These are phyloP conservation scores for Amaranthus cruentus DNA, from an alignment of 148 eudicot genomes.

Conservation along the genomic window DNA sequence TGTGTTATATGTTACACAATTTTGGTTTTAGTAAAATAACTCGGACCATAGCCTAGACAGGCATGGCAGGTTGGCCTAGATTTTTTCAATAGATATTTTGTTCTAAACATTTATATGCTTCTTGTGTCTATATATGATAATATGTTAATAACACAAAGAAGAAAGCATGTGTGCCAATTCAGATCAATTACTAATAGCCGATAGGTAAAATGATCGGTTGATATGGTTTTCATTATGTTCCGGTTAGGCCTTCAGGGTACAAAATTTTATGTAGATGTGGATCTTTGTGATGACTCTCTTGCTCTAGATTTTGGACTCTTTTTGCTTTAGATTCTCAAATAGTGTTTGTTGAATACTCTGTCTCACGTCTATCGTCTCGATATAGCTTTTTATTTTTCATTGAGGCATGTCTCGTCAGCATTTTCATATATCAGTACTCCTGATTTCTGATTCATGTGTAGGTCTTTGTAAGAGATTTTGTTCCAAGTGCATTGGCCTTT, in stretches of 20 bases:
- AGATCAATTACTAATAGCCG: too few species aligned
- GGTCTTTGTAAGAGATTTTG: constrained; percentile 86
- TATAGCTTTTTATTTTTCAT: background rate
- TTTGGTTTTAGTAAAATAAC: too few species aligned
- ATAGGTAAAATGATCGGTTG: too few species aligned
- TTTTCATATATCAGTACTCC: background rate
- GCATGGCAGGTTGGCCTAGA: too few species aligned
- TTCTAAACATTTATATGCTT: background rate
- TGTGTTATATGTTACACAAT: too few species aligned
- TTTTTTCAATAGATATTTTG: background rate
- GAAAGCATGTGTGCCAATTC: background rate
- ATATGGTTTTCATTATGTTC: background rate
- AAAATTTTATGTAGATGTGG: too few species aligned
- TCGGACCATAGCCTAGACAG: too few species aligned
- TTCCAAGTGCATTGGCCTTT: constrained; percentile 76
- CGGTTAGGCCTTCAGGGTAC: background rate
- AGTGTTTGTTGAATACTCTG: background rate
- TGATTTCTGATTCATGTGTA: constrained; percentile 21
- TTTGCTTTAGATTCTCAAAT: background rate
- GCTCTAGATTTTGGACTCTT: background rate
- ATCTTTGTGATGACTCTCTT: too few species aligned
- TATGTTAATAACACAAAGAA: background rate
- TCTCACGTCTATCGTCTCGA: background rate
- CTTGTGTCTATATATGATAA: background rate
- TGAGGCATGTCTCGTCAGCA: background rate